Conservation (phyloP, 2,329 filamentous ascomycete species). For the Davidsoniella eucalypti region DNA sequence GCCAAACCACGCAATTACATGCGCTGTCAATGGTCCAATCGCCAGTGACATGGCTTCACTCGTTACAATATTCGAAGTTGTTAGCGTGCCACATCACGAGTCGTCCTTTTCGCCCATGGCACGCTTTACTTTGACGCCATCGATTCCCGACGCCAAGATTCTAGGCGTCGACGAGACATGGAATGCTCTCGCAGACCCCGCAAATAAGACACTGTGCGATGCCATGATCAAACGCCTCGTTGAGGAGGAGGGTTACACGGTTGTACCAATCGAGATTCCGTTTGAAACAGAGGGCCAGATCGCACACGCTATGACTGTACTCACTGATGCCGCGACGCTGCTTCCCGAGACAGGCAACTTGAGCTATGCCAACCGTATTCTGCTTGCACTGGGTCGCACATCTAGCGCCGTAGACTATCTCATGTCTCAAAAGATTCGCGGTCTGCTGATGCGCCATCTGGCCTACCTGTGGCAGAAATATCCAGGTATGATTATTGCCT, state of each 20-base stretch:
- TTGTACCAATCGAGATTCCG: conserved; percentile 41
- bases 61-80: conserved; percentile 45
- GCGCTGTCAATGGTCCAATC: conserved; percentile 50
- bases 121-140: conserved; percentile 16
- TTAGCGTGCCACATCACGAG: conserved; percentile 45
- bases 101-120: conserved; percentile 33
- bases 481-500: conserved; percentile 54
- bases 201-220: conserved; percentile 26
- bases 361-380: conserved; percentile 45
- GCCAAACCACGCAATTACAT: conserved; percentile 40
- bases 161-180: conserved; percentile 50
- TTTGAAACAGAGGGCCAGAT: conserved; percentile 46
- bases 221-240: conserved; percentile 36
- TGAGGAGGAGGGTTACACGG: conserved; percentile 32
- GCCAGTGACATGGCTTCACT: conserved; percentile 51
- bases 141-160: conserved; percentile 24
- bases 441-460: conserved; percentile 54
- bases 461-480: conserved; percentile 46
- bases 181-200: conserved; percentile 33
- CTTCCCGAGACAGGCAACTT: conserved; percentile 32
- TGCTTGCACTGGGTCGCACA: conserved; percentile 45
- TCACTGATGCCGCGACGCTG: conserved; percentile 40
- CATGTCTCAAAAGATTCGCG: conserved; percentile 52
- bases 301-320: conserved; percentile 58
- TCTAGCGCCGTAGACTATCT: conserved; percentile 51